Evolutionary conservation across 306 rosid species (phyloP), one percentile per base, ranked within the genome.

Genomic region (Casuarina glauca): DNA sequence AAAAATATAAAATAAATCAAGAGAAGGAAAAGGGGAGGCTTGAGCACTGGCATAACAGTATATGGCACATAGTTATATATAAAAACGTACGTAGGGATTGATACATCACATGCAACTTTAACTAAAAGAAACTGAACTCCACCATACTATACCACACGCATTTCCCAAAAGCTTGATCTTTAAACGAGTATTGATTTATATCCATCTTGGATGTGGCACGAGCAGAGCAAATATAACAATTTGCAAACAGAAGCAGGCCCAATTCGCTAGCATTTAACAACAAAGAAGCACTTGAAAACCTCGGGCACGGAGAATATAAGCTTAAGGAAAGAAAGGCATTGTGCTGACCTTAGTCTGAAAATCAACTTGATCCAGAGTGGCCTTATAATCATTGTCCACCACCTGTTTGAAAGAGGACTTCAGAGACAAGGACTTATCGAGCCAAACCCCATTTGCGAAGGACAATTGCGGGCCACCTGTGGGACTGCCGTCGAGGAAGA

Each of bases 391-490:
- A 50, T 78, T 64, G 60, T 72, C 79, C 8, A 89, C 88, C 41
- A 88, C 77, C 62, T 92, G 85, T 78, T 92, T 87, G 87, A 94
- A 94, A 64, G 89, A 83, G 71, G 94, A 74, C 26, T 85, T 88
- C 76, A 92, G 85, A 43, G 90, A 39, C 12, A 94, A 86, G 36
- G 92, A 69, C 69, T 76, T 83, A 8, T 94, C 90, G 20, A 90
- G 76, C 97, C 97, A 94, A 20, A 82, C 72, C 42, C 95, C 91
- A 70, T 90, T 74, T 3, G 88, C 90, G 74, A 87, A 92, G 5
- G 88, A 76, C 78, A 94, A 80, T 42, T 79, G 83, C 32, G 97
- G 98, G 2, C 98, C 98, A 17, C 97, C 98, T 69, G 52, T 41
- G 60, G 85, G 74, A 45, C 86, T 72, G 4, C 79, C 95, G n/a